Evolutionary conservation across 164 flowering plant genomes (phyloP), one percentile per base, ranked within the genome.

Genomic region (Brasenia schreberi): DNA sequence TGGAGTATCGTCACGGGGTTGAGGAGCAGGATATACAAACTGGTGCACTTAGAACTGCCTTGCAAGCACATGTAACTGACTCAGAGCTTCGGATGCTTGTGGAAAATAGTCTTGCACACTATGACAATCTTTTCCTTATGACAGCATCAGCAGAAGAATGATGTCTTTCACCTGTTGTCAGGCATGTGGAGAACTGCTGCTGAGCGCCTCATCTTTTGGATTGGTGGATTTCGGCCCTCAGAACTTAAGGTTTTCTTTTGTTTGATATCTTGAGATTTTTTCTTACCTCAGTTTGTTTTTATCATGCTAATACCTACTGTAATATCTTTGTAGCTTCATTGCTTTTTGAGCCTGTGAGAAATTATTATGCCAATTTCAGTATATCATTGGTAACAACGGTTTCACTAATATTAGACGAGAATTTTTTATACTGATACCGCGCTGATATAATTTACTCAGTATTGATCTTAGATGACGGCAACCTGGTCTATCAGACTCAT

Each of bases 211-310:
- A 90, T 93, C 78, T 72, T 83, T 33, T 93, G 98, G 98, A 89
- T 93, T 45, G 98, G 98, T 70, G 98, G 98, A 52, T 89, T 84
- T 76, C 94, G 98, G 59, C 97, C 98, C 27, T 93, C 98, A 6
- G 97, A 89, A 77, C 83, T 93, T 65, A 86, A 87, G 94, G 98
- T 92, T 68, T 80, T 73, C 18, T 58, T 33, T 33, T 1, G 39
- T 33, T 33, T 33, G 39, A 33, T 33, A 33, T 33, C 9, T 49
- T 49, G 56, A 9, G 56, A 9, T 49, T 49, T 49, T 49, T 49
- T 0, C 56, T 49, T 33, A 33, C 39, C 39, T 33, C 39, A 23
- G 27, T 23, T 23, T 33, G 39, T 33, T 33, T 33, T 33, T 33
- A 33, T 1, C 39, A 33, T 33, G 39, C 39, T 33, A 3, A 33